Evolutionary conservation across 805 yeast species (phyloP).

Genomic region (Ogataea philodendri): DNA sequence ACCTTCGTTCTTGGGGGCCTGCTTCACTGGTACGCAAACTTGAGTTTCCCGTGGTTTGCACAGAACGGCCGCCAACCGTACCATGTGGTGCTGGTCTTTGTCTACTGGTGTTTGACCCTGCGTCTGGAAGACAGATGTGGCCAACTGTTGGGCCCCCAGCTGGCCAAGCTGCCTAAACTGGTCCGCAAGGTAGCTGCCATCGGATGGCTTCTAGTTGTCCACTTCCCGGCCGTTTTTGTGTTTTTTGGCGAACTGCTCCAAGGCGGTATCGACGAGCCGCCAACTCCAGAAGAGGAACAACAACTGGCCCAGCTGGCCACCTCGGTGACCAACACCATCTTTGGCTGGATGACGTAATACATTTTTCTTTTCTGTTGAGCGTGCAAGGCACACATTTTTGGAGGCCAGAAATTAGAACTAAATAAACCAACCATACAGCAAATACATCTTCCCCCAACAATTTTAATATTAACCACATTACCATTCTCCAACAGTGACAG

Average conservation of each 20-base stretch:
- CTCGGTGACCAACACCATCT: no score
- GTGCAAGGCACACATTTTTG: constrained; percentile 7
- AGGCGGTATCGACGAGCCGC: no score
- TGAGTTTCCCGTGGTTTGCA: background rate
- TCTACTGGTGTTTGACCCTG: background rate
- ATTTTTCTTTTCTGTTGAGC: constrained; percentile 3
- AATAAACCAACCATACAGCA: constrained; percentile 11
- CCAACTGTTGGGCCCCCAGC: background rate
- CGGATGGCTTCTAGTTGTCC: background rate
- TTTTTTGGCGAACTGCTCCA: constrained; percentile 1
- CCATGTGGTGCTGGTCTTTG: background rate
- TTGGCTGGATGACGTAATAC: background rate
- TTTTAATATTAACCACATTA: constrained; percentile 1
- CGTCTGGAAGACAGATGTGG: background rate
- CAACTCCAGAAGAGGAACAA: no score
- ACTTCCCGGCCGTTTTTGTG: background rate
- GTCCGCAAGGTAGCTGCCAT: background rate
- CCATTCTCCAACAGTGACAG: background rate
- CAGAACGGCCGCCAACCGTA: background rate
- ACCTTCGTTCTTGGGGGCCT: background rate
- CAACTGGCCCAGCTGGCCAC: no score
- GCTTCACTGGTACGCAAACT: background rate
- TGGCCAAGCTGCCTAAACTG: background rate
- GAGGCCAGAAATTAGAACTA: constrained; percentile 12
- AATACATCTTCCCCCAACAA: constrained; percentile 4